Evolutionary conservation across 106 monocot genomes (phyloP).

Genomic region (Dendrobium chrysotoxum): DNA sequence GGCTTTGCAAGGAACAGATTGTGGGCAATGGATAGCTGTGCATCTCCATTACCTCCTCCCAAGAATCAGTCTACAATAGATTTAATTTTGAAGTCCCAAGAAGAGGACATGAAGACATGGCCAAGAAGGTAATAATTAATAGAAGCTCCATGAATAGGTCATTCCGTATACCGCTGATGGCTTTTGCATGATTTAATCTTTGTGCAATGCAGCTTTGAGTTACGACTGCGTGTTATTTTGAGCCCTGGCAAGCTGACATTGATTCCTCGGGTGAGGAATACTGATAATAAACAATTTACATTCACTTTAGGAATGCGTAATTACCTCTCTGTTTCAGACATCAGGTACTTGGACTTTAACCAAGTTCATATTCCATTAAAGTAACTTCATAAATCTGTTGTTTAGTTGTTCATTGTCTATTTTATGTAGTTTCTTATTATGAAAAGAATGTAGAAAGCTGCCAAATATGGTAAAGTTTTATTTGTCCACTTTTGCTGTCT

Average conservation of each 20-base stretch:
- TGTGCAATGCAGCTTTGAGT: conserved; percentile 52
- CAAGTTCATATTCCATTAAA: background rate
- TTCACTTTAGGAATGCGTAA: conserved; percentile 53
- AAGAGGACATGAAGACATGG: conserved; percentile 53
- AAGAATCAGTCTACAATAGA: conserved; percentile 44
- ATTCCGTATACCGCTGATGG: background rate
- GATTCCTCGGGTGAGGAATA: conserved; percentile 59
- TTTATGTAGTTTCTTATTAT: background rate
- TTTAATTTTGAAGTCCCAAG: conserved; percentile 48
- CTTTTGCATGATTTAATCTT: conserved; percentile 1
- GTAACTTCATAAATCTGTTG: background rate
- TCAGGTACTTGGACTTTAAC: conserved; percentile 31
- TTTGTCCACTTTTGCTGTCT: background rate
- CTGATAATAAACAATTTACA: conserved; percentile 36
- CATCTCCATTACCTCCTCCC: conserved; percentile 30
- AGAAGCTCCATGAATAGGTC: background rate
- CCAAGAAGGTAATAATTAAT: conserved; percentile 35
- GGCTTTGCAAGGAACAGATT: conserved; percentile 63
- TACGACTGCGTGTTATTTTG: conserved; percentile 46
- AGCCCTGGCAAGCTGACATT: conserved; percentile 40
- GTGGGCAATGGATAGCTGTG: conserved; percentile 42
- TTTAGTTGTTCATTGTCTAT: background rate
- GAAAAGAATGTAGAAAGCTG: background rate
- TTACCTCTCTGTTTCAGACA: conserved; percentile 54
- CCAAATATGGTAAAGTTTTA: background rate